phyloP scores from a whole-genome alignment of 208 protist genomes.

The Leptomonas seymouri region DNA sequence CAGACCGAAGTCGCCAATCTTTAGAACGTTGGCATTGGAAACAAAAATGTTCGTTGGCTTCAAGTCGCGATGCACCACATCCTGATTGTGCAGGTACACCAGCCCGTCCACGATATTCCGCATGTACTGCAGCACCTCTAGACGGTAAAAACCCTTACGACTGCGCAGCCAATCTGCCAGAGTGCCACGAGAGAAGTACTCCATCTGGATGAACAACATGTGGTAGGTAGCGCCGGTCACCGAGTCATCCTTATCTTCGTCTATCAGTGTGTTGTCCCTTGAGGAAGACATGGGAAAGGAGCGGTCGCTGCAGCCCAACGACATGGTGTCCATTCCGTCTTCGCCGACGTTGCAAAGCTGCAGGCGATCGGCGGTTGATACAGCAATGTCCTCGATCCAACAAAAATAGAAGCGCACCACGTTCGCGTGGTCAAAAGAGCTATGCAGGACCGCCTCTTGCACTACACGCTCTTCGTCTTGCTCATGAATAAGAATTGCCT shows the following conservation, averaged over 20 bases:
- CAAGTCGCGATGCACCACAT: conserved; percentile 82
- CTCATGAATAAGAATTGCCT: conserved; percentile 69
- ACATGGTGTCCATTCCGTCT: conserved; percentile 53
- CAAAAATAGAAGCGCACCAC: conserved; percentile 89
- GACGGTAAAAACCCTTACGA: conserved; percentile 53
- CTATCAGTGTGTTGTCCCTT: conserved; percentile 5
- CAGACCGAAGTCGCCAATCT: conserved; percentile 89
- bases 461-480: conserved; percentile 67
- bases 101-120: conserved; percentile 69
- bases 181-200: conserved; percentile 80
- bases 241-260: not conserved
- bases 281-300: conserved; percentile 22
- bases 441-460: conserved; percentile 81
- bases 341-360: conserved; percentile 53
- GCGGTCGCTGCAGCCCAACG: conserved; percentile 19
- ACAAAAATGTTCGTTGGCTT: conserved; percentile 91
- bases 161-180: conserved; percentile 64
- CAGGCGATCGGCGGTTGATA: conserved; percentile 42
- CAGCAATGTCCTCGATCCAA: conserved; percentile 77
- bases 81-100: conserved; percentile 69
- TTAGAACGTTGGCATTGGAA: conserved; percentile 51
- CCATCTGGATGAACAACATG: conserved; percentile 90
- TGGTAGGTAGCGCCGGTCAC: conserved; percentile 31
- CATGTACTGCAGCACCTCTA: conserved; percentile 69
- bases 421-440: conserved; percentile 78